Conservation (phyloP, 2,329 filamentous ascomycete genomes). For the Herpotrichia juniperi region DNA sequence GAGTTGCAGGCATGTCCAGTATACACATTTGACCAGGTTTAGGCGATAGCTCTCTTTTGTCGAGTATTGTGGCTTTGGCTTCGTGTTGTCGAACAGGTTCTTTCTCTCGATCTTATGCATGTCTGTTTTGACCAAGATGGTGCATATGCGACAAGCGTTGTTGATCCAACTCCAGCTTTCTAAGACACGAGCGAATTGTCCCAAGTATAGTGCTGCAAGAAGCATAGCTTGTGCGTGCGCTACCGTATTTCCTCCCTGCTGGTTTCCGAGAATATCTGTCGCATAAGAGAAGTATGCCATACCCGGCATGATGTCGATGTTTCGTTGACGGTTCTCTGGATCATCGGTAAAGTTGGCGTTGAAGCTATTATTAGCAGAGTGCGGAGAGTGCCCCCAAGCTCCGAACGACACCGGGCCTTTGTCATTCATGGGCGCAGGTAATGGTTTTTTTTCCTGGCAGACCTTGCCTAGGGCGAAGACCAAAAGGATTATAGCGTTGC, state of each 20-base stretch:
- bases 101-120: constrained; percentile 33
- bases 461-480: constrained; percentile 88
- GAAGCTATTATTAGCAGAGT: constrained; percentile 45
- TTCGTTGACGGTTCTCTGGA: constrained; percentile 53
- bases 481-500: constrained; percentile 79
- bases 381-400: constrained; percentile 44
- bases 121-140: constrained; percentile 75
- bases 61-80: not conserved
- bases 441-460: constrained; percentile 60
- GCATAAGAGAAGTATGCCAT: constrained; percentile 89
- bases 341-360: constrained; percentile 35
- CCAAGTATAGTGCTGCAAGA: constrained; percentile 85
- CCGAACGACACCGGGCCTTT: constrained; percentile 23
- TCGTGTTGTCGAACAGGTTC: not conserved
- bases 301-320: constrained; percentile 86
- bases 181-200: constrained; percentile 83
- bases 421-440: constrained; percentile 64
- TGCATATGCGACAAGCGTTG: constrained; percentile 64
- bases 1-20: constrained; percentile 92
- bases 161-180: constrained; percentile 80
- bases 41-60: constrained; percentile 36
- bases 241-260: constrained; percentile 78
- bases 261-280: constrained; percentile 82
- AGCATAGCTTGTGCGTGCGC: constrained; percentile 85
- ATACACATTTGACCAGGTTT: constrained; percentile 66